Conservation (phyloP, 768 basidiomycete species). For the Leccinum imitatum region DNA sequence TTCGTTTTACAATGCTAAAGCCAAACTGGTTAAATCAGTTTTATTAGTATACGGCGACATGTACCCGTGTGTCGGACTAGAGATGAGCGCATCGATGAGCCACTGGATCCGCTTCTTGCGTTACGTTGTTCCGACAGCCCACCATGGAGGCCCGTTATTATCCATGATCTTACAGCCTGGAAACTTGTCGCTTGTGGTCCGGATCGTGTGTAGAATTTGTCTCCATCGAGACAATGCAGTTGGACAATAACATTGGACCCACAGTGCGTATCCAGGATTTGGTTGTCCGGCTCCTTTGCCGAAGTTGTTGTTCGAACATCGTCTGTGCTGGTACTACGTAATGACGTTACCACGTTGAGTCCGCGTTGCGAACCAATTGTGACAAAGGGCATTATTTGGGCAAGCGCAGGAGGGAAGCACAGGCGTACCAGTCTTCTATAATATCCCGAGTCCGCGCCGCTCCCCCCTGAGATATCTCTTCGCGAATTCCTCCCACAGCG, state of each 20-base stretch:
- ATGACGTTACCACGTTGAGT: constrained; percentile 27
- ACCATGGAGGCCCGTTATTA: constrained; percentile 19
- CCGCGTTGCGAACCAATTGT: constrained; percentile 10
- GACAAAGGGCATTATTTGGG: constrained; percentile 1
- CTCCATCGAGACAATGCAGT: constrained; percentile 7
- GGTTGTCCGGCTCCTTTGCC: constrained; percentile 14
- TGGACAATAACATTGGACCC: constrained; percentile 10
- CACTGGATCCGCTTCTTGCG: constrained; percentile 11
- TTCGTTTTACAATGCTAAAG: constrained; percentile 3
- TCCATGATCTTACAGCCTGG: constrained; percentile 26
- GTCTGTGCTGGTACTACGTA: constrained; percentile 22
- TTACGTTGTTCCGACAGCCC: constrained; percentile 21
- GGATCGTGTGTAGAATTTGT: constrained; percentile 4
- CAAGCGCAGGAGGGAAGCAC: background rate
- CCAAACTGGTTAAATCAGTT: background rate
- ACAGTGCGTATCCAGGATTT: constrained; percentile 16
- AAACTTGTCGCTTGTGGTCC: background rate
- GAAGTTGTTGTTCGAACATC: constrained; percentile 8
- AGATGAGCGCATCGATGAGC: background rate
- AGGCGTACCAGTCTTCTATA: constrained; percentile 8
- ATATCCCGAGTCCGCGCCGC: constrained; percentile 15
- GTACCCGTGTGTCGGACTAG: background rate
- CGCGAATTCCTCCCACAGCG: constrained; percentile 17
- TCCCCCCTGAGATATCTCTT: constrained; percentile 20
- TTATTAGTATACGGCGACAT: background rate